Conservation (phyloP, 1,284 basidiomycete genomes). For the Marasmius fiardii region DNA sequence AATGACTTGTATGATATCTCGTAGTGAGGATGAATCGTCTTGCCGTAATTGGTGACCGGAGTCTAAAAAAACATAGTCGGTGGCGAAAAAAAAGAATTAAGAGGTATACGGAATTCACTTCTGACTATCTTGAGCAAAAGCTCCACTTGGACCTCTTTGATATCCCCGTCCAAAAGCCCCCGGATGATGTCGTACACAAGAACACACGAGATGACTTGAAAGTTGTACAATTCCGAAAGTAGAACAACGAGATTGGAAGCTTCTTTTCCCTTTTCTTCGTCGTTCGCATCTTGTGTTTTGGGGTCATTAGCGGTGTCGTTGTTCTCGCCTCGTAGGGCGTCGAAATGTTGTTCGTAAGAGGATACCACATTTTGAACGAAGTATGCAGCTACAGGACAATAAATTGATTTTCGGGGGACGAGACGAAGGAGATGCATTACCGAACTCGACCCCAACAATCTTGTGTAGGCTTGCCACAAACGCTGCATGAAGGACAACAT, state of each 20-base stretch:
- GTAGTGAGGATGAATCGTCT: constrained; percentile 82
- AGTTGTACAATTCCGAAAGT: constrained; percentile 92
- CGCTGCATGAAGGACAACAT: constrained; percentile 88
- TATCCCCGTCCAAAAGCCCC: constrained; percentile 61
- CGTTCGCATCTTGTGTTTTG: constrained; percentile 10
- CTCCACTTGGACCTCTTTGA: constrained; percentile 84
- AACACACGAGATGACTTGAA: constrained; percentile 86
- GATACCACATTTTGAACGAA: constrained; percentile 71
- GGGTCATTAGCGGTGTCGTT: constrained; percentile 10
- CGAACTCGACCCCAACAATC: constrained; percentile 88
- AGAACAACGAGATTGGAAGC: constrained; percentile 87
- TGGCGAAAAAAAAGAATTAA: neutral
- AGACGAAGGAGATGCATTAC: constrained; percentile 36
- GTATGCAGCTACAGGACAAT: constrained; percentile 58
- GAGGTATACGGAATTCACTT: constrained; percentile 57
- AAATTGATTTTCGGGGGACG: neutral
- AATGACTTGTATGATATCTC: constrained; percentile 83
- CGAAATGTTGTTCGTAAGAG: constrained; percentile 62
- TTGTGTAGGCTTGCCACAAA: constrained; percentile 85
- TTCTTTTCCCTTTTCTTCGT: constrained; percentile 66
- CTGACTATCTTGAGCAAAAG: constrained; percentile 83
- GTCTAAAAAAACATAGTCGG: constrained; percentile 38
- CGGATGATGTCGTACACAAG: constrained; percentile 91
- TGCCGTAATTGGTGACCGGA: constrained; percentile 86
- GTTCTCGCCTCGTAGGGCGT: constrained; percentile 22